phyloP scores from a whole-genome alignment of 2,329 filamentous ascomycete species.

The Penicillium sp. region DNA sequence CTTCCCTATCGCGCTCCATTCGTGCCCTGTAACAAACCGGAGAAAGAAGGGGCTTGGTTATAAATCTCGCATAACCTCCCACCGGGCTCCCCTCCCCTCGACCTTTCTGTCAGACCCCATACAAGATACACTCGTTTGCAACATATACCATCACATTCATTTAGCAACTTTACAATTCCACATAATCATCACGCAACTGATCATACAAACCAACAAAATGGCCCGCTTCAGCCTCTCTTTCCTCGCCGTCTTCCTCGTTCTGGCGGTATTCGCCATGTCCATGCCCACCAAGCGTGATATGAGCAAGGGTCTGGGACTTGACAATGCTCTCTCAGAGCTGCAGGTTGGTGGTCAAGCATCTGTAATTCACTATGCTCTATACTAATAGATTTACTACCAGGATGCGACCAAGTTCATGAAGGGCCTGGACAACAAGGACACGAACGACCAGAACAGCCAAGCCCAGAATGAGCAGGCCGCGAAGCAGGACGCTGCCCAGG shows the following conservation, averaged over 20 bases:
- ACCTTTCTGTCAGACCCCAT: background rate
- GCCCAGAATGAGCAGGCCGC: slow-evolving; percentile 3
- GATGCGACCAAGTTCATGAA: slow-evolving; percentile 27
- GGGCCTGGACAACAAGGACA: slow-evolving; percentile 19
- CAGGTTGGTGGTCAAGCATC: slow-evolving; percentile 23
- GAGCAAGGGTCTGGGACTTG: slow-evolving; percentile 13
- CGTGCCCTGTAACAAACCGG: slow-evolving; percentile 3
- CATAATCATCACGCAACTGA: slow-evolving; percentile 16
- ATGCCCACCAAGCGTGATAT: slow-evolving; percentile 35
- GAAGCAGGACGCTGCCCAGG: background rate
- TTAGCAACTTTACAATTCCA: slow-evolving; percentile 13
- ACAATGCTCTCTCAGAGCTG: slow-evolving; percentile 22
- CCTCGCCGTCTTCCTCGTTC: slow-evolving; percentile 37
- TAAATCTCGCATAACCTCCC: slow-evolving; percentile 21
- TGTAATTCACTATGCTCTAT: background rate
- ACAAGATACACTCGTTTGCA: slow-evolving; percentile 15
- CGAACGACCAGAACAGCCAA: slow-evolving; percentile 21
- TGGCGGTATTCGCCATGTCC: slow-evolving; percentile 40
- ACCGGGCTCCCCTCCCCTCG: background rate
- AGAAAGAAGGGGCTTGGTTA: slow-evolving; percentile 24
- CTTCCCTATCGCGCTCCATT: slow-evolving; percentile 17
- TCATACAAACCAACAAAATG: slow-evolving; percentile 34
- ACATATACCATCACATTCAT: slow-evolving; percentile 17
- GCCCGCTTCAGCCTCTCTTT: slow-evolving; percentile 40
- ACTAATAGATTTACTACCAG: slow-evolving; percentile 14